Percentiles rank a stretch among this genome's conserved stretches.
These are phyloP conservation scores for Dictyostelium brefeldianum DNA, from an alignment of 78 protist species.

Conservation along the genomic window DNA sequence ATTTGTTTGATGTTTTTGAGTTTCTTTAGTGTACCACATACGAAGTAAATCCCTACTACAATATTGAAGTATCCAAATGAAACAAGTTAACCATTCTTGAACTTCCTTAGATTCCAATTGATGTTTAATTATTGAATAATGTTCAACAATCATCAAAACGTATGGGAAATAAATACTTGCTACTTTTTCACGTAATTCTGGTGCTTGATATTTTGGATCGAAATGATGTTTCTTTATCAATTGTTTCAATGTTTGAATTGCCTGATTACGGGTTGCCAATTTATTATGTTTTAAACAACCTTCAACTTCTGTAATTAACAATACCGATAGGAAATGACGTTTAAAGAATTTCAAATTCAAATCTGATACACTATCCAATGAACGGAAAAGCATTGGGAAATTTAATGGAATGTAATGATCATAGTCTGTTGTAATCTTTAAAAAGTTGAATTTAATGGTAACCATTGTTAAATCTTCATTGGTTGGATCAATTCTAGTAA, in stretches of 20 bases:
- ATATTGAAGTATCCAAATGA: constrained; percentile 69
- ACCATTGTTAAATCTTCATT: constrained; percentile 58
- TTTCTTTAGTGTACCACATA: constrained; percentile 59
- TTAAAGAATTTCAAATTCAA: constrained; percentile 69
- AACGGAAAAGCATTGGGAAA: constrained; percentile 34
- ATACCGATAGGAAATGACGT: constrained; percentile 52
- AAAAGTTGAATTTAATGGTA: constrained; percentile 63
- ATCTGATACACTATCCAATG: constrained; percentile 40
- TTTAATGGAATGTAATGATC: constrained; percentile 82
- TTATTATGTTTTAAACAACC: constrained; percentile 45
- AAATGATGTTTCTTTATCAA: constrained; percentile 76
- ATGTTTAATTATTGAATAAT: constrained; percentile 61
- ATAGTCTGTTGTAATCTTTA: constrained; percentile 75
- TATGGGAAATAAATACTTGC: constrained; percentile 83
- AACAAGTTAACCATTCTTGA: constrained; percentile 69
- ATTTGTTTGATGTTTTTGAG: constrained; percentile 39
- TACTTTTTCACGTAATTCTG: constrained; percentile 63
- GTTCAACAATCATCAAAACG: constrained; percentile 70
- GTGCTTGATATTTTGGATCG: constrained; percentile 56
- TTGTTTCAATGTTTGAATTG: constrained; percentile 69
- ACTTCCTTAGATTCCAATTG: constrained; percentile 55
- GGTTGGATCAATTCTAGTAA: constrained; percentile 39
- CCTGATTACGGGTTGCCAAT: constrained; percentile 50
- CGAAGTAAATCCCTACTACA: constrained; percentile 38
- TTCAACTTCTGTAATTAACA: constrained; percentile 63